Conservation (phyloP, 2,329 filamentous ascomycete species). For the Ascochyta clinopodiicola region DNA sequence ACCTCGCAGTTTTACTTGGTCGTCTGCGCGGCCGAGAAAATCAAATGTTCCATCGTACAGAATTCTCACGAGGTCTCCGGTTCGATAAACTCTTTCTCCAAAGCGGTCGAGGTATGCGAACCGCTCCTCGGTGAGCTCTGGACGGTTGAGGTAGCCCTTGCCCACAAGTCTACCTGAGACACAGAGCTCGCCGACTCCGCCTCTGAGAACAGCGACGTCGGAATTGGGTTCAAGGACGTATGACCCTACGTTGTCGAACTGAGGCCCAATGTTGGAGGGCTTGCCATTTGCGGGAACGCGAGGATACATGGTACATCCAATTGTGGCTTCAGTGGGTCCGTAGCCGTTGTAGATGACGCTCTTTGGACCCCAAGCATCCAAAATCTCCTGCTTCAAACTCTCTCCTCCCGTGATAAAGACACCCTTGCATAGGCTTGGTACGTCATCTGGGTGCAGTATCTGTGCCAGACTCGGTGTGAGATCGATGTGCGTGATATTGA, state of each 20-base stretch:
- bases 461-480: conserved; percentile 86
- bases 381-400: conserved; percentile 84
- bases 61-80: conserved; percentile 85
- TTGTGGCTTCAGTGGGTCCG: conserved; percentile 90
- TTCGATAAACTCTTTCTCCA: conserved; percentile 72
- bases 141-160: conserved; percentile 83
- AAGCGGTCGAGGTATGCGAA: conserved; percentile 70
- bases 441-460: conserved; percentile 77
- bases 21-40: conserved; percentile 86
- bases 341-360: conserved; percentile 89
- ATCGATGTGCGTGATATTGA: conserved; percentile 88
- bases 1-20: conserved; percentile 89
- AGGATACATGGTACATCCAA: conserved; percentile 90
- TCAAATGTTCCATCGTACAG: conserved; percentile 82
- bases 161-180: conserved; percentile 87
- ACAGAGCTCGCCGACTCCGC: conserved; percentile 86
- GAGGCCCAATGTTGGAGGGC: conserved; percentile 84
- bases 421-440: conserved; percentile 78
- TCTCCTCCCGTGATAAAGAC: conserved; percentile 96
- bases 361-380: conserved; percentile 82
- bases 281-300: conserved; percentile 78
- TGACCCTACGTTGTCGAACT: conserved; percentile 86
- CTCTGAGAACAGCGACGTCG: conserved; percentile 73
- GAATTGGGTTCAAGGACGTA: conserved; percentile 77
- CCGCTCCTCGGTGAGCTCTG: conserved; percentile 75